Base-by-base conservation (phyloP, 2,329 filamentous ascomycete species). In the Aspergillus unguis region DNA sequence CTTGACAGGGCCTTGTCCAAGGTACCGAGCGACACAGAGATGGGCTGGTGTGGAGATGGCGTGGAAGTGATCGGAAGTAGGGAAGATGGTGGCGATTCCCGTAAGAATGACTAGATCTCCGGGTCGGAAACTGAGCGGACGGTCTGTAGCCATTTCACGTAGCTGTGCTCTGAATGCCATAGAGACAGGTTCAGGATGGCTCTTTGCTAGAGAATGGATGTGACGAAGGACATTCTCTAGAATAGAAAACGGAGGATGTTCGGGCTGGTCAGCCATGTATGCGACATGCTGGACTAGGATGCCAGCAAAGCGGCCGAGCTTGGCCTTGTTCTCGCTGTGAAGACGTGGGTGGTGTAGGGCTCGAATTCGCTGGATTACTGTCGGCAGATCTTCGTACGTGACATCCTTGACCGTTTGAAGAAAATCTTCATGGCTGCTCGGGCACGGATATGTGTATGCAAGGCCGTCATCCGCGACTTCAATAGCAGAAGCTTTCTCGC, bases 21-120 rank as follows among this genome's bases (percentile, higher is more conserved):
- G 80, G 71, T 88, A 96, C 50, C 90, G 84, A 9, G 82, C 83
- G 71, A 97, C 89, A n/a, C 86, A 82, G 4, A 96, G 83, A 72
- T 90, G 87, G 0, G 92, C 88, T 2, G 94, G 94, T 1, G 94
- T 99, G 37, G 90, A 87, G 33, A 97, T 90, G 62, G 94, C 87
- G 65, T 99, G 94, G 72, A 97, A 99, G 72, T 97, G 92, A 71
- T 99, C 94, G 0, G 92, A 96, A 0, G 94, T 96, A 4, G 94
- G 92, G 65, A 95, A 99, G 48, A 95, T 88, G 2, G 85, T 85
- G 37, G 86, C 85, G 54, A 96, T 83, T 0, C 90, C 91, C 0
- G 90, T 92, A 33, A 99, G 75, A n/a, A 95, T 75, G 25, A 91
- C 74, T 23, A 99, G 74, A 64, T 99, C 92, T 17, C 90, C 89